Conservation (phyloP, 2,329 filamentous ascomycete genomes). For the Talaromyces piceae region DNA sequence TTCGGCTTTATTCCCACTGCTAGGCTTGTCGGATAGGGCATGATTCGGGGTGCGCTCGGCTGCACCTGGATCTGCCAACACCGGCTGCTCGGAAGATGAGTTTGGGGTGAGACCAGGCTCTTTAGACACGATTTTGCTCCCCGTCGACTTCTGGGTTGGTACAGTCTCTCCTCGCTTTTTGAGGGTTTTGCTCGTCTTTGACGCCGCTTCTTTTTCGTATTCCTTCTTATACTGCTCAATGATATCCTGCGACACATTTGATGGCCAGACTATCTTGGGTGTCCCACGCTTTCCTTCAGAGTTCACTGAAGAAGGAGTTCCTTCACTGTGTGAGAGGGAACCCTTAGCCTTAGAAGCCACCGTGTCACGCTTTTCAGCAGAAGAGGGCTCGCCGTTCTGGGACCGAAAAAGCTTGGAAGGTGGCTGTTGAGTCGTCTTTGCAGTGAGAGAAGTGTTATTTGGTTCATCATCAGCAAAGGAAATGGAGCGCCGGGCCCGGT, state of each 20-base stretch:
- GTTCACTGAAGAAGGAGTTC: not conserved
- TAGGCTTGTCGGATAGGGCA: not conserved
- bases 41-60: not conserved
- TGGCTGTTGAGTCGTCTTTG: not conserved
- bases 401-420: not conserved
- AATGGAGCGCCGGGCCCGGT: conserved; percentile 15
- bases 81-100: not conserved
- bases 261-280: conserved; percentile 13
- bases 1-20: not conserved
- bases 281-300: not conserved
- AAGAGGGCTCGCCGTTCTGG: not conserved
- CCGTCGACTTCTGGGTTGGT: not conserved
- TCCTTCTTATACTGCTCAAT: conserved; percentile 5
- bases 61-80: not conserved
- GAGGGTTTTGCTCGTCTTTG: conserved; percentile 7
- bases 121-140: not conserved
- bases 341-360: not conserved
- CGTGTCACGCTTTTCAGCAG: not conserved
- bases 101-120: not conserved
- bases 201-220: conserved; percentile 10
- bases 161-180: not conserved
- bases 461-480: conserved; percentile 20
- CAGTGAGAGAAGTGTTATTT: not conserved
- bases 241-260: conserved; percentile 9
- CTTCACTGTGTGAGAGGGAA: not conserved